Evolutionary conservation across 352 stramenopile species (phyloP), one percentile per base, ranked within the genome.

Genomic region (Detonula confervacea): DNA sequence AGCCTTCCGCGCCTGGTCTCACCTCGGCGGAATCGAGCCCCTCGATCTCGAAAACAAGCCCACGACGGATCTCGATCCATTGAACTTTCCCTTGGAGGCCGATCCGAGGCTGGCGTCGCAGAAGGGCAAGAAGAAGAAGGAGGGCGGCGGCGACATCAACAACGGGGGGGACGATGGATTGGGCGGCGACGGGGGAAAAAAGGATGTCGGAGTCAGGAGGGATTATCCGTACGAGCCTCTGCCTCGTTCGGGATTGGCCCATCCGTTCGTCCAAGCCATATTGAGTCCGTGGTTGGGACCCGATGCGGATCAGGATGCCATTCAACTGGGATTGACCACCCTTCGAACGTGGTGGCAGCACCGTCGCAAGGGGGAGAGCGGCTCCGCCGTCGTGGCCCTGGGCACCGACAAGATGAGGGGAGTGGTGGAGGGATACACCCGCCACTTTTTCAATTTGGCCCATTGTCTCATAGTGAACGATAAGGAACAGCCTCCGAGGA

Each of bases 271-370:
- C 2, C 88, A 93, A 60, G 88, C 88, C 18, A 91, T 93, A 54
- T 70, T 93, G 5, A 88, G 72, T 68, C 88, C 88, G 7, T 93
- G 88, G 88, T 63, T 93, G 0, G 88, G 88, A 30, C 82, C 88
- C 1, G 86, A 93, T 75, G 88, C 88, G 14, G 86, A 93, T 59
- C 83, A 91, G 59, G 87, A 93, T 67, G 88, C 86, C 39, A 93
- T 92, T 65, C 84, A 90, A 61, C 49, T 93, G 22, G 88, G 88
- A 55, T 60, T 93, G 0, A 93, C 86, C 8, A 92, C 88, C 0
- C 66, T 93, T 0, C 65, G 88, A 16, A 93, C 88, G 0, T 93
- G 88, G 88, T 93, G 88, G 88, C 88, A 93, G 59, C 88, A 93
- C 76, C 84, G 88, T 61, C 86, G 88, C 18, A 93, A 93, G 77